phyloP scores from a whole-genome alignment of 441 rosid genomes.

The Erodium texanum region DNA sequence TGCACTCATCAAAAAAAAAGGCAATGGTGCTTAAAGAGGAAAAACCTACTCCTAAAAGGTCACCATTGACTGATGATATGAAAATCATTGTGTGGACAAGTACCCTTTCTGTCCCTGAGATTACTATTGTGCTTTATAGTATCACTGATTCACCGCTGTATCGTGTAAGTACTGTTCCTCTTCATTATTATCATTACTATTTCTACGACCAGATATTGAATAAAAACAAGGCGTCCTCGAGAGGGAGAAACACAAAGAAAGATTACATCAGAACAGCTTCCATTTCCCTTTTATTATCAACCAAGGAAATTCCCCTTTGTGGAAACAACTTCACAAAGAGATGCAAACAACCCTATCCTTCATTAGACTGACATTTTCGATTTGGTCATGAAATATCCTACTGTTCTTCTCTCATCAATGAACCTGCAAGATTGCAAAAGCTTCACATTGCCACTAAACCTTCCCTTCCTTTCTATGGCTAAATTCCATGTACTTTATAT shows the following conservation, averaged over 20 bases:
- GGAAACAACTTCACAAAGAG: no score
- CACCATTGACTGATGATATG: constrained; percentile 40
- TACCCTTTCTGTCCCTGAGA: constrained; percentile 95
- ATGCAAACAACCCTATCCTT: no score
- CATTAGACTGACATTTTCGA: no score
- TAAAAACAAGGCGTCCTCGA: no score
- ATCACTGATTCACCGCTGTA: constrained; percentile 52
- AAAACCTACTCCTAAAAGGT: constrained; percentile 20
- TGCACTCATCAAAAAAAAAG: constrained; percentile 60
- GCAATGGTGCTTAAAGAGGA: constrained; percentile 62
- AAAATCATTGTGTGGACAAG: constrained; percentile 84
- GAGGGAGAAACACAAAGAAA: no score
- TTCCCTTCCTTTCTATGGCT: no score
- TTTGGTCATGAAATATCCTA: no score
- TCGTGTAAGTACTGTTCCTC: constrained; percentile 64
- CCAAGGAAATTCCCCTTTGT: no score
- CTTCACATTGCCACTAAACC: no score
- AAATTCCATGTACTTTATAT: not conserved
- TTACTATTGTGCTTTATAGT: constrained; percentile 65
- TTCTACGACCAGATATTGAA: no score
- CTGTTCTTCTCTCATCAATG: not conserved
- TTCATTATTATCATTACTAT: not conserved
- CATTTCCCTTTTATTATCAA: no score
- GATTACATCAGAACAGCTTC: no score
- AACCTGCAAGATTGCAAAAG: not conserved